phyloP scores from a whole-genome alignment of 352 stramenopile genomes.

The Pythium rishiriense region DNA sequence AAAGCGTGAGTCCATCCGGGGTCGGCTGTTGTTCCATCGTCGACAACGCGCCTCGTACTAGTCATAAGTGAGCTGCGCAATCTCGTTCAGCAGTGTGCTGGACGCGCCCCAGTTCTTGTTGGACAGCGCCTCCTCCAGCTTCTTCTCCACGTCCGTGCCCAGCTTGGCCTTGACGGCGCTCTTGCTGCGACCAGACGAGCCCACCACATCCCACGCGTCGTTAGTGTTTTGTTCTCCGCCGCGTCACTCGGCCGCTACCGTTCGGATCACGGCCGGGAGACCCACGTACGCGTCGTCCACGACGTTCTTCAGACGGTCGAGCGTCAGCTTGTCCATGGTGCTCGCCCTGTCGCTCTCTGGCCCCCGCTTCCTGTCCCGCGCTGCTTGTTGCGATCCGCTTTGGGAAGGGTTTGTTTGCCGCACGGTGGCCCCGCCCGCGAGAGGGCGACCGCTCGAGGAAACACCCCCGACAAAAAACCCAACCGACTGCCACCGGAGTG shows the following conservation, averaged over 20 bases:
- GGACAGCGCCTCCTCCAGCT: slow-evolving; percentile 95
- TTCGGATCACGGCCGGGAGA: neutral
- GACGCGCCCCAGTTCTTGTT: slow-evolving; percentile 99
- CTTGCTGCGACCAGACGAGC: slow-evolving; percentile 46
- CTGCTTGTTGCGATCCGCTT: slow-evolving; percentile 2
- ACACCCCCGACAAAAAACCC: slow-evolving; percentile 28
- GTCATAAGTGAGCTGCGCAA: slow-evolving; percentile 97
- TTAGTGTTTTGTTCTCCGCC: neutral
- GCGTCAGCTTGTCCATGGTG: slow-evolving; percentile 80
- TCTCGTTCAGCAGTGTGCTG: slow-evolving; percentile 97
- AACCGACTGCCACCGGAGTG: slow-evolving; percentile 13
- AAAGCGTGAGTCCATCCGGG: neutral
- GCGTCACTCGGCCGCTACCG: slow-evolving; percentile 6
- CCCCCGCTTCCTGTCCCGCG: neutral
- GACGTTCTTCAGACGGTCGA: slow-evolving; percentile 87
- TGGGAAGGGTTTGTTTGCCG: no score
- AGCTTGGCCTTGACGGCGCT: slow-evolving; percentile 86
- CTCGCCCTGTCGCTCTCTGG: neutral
- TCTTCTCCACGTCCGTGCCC: slow-evolving; percentile 83
- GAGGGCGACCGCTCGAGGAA: slow-evolving; percentile 21
- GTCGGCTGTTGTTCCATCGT: neutral
- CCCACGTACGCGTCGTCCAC: slow-evolving; percentile 84
- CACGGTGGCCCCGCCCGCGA: slow-evolving; percentile 7
- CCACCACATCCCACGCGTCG: no score
- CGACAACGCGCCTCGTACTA: slow-evolving; percentile 46